phyloP scores from a whole-genome alignment of 768 basidiomycete species.

The Auricularia sp. region DNA sequence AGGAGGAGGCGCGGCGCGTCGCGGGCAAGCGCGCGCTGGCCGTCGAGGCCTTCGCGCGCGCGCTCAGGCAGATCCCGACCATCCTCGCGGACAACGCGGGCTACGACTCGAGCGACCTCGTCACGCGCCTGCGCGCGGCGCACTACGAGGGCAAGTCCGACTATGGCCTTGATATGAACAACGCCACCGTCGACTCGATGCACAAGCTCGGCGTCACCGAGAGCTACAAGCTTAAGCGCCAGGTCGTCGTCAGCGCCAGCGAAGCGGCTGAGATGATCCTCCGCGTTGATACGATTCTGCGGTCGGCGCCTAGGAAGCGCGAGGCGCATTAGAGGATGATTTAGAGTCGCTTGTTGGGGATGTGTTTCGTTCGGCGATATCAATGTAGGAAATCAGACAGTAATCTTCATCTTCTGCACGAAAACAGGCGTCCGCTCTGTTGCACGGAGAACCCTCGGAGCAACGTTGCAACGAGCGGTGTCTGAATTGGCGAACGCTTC shows the following conservation, averaged over 20 bases:
- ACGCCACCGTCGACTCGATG: slow-evolving; percentile 84
- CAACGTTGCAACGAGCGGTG: too few relatives aligned
- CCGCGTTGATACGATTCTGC: slow-evolving; percentile 86
- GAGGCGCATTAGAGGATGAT: slow-evolving; percentile 37
- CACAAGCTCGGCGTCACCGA: slow-evolving; percentile 80
- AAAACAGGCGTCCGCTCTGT: too few relatives aligned
- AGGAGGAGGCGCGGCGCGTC: slow-evolving; percentile 73
- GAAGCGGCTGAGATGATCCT: slow-evolving; percentile 99
- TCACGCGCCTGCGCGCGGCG: slow-evolving; percentile 79
- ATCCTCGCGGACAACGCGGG: slow-evolving; percentile 98
- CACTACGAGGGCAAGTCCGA: slow-evolving; percentile 85
- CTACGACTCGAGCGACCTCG: slow-evolving; percentile 93
- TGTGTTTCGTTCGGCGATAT: too few relatives aligned
- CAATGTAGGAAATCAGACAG: too few relatives aligned
- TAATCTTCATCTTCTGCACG: too few relatives aligned
- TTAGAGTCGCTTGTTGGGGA: too few relatives aligned
- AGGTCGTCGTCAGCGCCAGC: slow-evolving; percentile 87
- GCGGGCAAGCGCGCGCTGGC: slow-evolving; percentile 96
- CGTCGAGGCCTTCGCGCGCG: slow-evolving; percentile 81
- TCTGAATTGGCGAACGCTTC: too few relatives aligned
- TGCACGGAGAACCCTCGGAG: too few relatives aligned
- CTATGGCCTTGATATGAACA: slow-evolving; percentile 87
- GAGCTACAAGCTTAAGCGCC: slow-evolving; percentile 93
- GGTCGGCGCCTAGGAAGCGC: slow-evolving; percentile 74
- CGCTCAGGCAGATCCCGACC: slow-evolving; percentile 88